These are phyloP conservation scores for Paraphoma sp. DNA, from an alignment of 2,329 filamentous ascomycete genomes.

Conservation along the genomic window DNA sequence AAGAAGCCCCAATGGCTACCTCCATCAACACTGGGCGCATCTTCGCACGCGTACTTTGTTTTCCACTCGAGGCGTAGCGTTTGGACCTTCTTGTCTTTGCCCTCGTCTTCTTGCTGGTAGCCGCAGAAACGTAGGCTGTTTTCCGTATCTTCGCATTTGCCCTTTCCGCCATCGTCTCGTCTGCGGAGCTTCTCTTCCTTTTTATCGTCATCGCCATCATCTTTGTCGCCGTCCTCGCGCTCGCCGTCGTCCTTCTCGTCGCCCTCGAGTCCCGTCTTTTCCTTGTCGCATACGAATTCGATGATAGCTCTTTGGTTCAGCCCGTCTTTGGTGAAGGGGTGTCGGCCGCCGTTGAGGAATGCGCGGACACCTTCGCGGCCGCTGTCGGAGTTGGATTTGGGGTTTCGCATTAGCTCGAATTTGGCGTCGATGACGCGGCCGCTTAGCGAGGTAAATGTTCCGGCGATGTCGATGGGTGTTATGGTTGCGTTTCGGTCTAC, in stretches of 20 bases:
- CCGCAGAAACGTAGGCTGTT: conserved; percentile 76
- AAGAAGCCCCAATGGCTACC: conserved; percentile 88
- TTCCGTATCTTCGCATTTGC: conserved; percentile 40
- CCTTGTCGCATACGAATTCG: conserved; percentile 81
- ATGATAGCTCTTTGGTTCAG: conserved; percentile 76
- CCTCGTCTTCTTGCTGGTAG: conserved; percentile 63
- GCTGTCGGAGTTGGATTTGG: conserved; percentile 68
- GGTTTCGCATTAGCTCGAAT: conserved; percentile 69
- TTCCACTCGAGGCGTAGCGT: conserved; percentile 81
- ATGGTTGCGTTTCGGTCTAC: conserved; percentile 58
- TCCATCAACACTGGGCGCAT: conserved; percentile 51
- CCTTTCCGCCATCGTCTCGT: conserved; percentile 43
- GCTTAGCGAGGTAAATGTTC: conserved; percentile 66
- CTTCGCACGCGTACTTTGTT: conserved; percentile 81
- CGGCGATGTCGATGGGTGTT: conserved; percentile 75
- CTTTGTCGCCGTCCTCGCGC: conserved; percentile 59
- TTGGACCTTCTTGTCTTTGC: conserved; percentile 59
- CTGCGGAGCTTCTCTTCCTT: conserved; percentile 23
- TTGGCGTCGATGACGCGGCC: conserved; percentile 68
- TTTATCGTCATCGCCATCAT: conserved; percentile 21
- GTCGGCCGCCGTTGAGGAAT: conserved; percentile 67
- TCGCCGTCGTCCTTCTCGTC: conserved; percentile 67
- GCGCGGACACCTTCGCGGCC: conserved; percentile 75
- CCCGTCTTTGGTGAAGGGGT: conserved; percentile 55
- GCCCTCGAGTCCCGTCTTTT: conserved; percentile 74